Evolutionary conservation across 2,329 filamentous ascomycete genomes (phyloP).

Genomic region (Pseudocercospora eumusae): DNA sequence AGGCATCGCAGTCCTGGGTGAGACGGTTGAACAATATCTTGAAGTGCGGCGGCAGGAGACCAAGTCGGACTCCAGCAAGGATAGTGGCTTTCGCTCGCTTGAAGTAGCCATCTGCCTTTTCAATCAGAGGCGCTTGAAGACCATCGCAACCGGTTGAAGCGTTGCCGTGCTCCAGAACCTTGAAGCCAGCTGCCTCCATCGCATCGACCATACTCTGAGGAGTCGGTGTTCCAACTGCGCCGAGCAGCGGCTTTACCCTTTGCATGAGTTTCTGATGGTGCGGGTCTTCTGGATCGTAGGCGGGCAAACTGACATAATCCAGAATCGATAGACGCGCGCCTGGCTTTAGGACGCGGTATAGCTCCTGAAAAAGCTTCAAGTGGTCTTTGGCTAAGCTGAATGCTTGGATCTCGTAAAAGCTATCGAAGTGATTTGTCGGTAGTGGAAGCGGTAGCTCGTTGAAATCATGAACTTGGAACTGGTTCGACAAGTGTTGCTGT

Average conservation of each 20-base stretch:
- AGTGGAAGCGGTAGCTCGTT: conserved; percentile 36
- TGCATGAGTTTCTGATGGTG: conserved; percentile 32
- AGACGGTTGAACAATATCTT: conserved; percentile 34
- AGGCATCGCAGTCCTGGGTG: conserved; percentile 34
- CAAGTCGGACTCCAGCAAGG: conserved; percentile 27
- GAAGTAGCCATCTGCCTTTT: conserved; percentile 34
- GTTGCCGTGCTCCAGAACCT: conserved; percentile 29
- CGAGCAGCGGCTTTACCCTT: conserved; percentile 35
- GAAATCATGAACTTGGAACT: conserved; percentile 33
- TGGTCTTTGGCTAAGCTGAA: conserved; percentile 36
- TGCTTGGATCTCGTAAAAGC: conserved; percentile 39
- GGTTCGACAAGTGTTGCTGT: conserved; percentile 26
- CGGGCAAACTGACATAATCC: conserved; percentile 35
- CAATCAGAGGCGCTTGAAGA: conserved; percentile 35
- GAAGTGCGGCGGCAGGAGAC: conserved; percentile 35
- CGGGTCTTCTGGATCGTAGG: conserved; percentile 30
- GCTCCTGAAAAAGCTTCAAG: conserved; percentile 28
- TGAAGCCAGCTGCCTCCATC: conserved; percentile 32
- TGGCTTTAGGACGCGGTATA: conserved; percentile 34
- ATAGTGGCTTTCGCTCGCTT: conserved; percentile 22
- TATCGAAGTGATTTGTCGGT: conserved; percentile 32
- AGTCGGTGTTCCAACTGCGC: conserved; percentile 37
- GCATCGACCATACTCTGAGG: conserved; percentile 29
- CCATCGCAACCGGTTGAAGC: conserved; percentile 32
- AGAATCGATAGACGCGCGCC: conserved; percentile 34